Percentiles rank a stretch among this genome's conserved stretches.
Evolutionary conservation across 441 rosid genomes (phyloP).

Genomic region (Omphalea diandra): DNA sequence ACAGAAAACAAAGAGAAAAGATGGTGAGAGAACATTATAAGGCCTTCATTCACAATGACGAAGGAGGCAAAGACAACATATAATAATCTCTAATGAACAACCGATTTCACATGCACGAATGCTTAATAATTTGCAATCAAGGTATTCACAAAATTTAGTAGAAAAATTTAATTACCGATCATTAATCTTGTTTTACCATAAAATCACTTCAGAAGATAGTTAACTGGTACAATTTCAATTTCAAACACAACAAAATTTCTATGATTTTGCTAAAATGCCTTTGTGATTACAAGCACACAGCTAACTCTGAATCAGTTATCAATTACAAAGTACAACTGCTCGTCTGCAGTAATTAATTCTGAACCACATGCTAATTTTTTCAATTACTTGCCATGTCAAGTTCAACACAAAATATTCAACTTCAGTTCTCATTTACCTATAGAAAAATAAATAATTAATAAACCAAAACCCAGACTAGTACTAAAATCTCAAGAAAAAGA

Average conservation of each 20-base stretch:
- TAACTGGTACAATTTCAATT: background rate
- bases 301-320: background rate
- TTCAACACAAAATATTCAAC: too few relatives aligned
- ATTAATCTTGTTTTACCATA: background rate
- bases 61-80: background rate
- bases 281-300: background rate
- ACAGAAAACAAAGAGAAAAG: background rate
- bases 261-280: background rate
- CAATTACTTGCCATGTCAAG: too few relatives aligned
- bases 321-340: background rate
- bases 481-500: background rate
- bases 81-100: background rate
- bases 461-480: background rate
- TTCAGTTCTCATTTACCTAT: too few relatives aligned
- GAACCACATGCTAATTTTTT: too few relatives aligned
- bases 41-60: background rate
- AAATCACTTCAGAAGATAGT: background rate
- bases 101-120: background rate
- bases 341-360: background rate
- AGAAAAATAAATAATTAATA: too few relatives aligned
- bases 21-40: background rate
- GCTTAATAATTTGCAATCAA: background rate
- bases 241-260: background rate
- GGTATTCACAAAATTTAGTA: background rate
- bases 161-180: background rate